Conservation (phyloP, 2,329 filamentous ascomycete genomes). For the Pseudopyricularia cyperi region DNA sequence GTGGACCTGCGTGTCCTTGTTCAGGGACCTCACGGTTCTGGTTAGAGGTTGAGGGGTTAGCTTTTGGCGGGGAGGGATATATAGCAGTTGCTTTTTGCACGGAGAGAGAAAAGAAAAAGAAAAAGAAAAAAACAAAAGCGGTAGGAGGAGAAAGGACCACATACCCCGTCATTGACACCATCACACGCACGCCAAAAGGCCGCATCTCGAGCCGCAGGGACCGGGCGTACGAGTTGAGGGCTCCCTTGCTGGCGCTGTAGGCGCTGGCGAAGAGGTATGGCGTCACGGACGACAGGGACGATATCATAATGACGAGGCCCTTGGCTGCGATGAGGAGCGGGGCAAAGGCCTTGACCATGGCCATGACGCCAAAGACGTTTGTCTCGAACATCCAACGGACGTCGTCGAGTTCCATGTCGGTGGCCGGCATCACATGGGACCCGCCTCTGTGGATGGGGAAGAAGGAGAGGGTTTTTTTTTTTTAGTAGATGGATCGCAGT, state of each 20-base stretch:
- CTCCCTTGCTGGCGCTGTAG: conserved; percentile 44
- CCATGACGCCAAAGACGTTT: conserved; percentile 45
- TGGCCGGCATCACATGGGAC: conserved; percentile 35
- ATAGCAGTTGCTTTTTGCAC: too few species aligned
- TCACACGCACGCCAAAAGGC: conserved; percentile 42
- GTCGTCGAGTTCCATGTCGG: conserved; percentile 37
- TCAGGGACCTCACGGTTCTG: conserved; percentile 30
- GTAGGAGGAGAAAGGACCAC: too few species aligned
- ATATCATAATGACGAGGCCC: conserved; percentile 42
- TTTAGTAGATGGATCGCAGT: too few species aligned
- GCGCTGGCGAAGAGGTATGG: conserved; percentile 39
- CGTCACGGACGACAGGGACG: conserved; percentile 34
- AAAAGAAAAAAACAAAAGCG: too few species aligned
- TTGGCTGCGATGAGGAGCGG: conserved; percentile 33
- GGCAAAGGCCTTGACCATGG: conserved; percentile 37
- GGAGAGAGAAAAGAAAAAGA: too few species aligned
- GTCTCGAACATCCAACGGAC: conserved; percentile 41
- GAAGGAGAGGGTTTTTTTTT: background rate
- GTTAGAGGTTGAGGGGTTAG: background rate
- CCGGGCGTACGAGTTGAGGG: conserved; percentile 38
- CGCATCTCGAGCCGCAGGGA: conserved; percentile 38
- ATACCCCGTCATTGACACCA: conserved; percentile 33
- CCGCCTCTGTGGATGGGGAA: conserved; percentile 31
- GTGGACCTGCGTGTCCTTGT: conserved; percentile 29
- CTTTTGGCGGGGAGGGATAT: too few species aligned